Percentiles rank a stretch among this genome's conserved stretches.
These are phyloP conservation scores for Talaromyces sp. DNA, from an alignment of 2,329 filamentous ascomycete species.

Conservation along the genomic window DNA sequence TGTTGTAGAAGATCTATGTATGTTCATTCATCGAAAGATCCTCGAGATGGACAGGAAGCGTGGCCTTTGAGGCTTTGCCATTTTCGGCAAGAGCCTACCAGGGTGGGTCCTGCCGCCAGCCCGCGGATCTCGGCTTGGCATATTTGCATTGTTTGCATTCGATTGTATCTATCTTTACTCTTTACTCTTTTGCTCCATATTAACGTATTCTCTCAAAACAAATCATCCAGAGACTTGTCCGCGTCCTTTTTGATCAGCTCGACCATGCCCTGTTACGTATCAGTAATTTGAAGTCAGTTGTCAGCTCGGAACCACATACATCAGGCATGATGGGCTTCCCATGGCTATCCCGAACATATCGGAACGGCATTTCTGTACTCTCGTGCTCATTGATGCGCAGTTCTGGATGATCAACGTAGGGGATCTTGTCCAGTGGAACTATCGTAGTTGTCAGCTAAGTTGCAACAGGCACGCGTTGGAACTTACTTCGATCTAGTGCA, in stretches of 20 bases:
- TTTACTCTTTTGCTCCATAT: too few species aligned
- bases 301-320: slow-evolving; percentile 50
- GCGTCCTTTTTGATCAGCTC: slow-evolving; percentile 90
- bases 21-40: too few species aligned
- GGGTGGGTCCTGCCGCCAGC: background rate
- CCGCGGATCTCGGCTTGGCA: background rate
- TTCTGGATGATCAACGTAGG: slow-evolving; percentile 83
- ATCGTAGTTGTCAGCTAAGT: slow-evolving; percentile 1
- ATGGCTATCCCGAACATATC: slow-evolving; percentile 73
- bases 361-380: slow-evolving; percentile 95
- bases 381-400: slow-evolving; percentile 86
- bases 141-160: slow-evolving; percentile 6
- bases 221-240: slow-evolving; percentile 82
- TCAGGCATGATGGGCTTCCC: slow-evolving; percentile 86
- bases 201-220: slow-evolving; percentile 55
- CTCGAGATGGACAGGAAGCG: background rate
- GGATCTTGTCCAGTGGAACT: slow-evolving; percentile 74
- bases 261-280: slow-evolving; percentile 69
- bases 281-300: background rate
- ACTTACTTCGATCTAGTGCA: slow-evolving; percentile 72
- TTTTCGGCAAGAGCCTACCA: background rate
- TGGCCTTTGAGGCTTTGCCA: slow-evolving; percentile 3
- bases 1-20: too few species aligned
- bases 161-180: too few species aligned
- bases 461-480: background rate